These are phyloP conservation scores for Candida sonorensis DNA, from an alignment of 805 yeast genomes.

Conservation along the genomic window DNA sequence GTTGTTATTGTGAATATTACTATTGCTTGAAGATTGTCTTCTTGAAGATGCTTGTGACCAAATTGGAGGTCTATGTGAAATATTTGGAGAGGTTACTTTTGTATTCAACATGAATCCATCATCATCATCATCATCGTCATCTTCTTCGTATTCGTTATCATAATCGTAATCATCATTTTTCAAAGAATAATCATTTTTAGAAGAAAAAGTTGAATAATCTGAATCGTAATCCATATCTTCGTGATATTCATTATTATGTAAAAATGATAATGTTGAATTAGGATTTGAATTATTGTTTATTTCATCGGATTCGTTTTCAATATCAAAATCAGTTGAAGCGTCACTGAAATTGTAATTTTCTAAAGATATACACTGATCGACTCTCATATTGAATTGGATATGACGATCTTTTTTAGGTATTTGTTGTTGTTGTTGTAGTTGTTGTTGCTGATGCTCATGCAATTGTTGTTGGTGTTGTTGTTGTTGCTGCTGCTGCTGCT, in stretches of 20 bases:
- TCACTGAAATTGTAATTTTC: constrained; percentile 28
- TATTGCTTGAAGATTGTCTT: constrained; percentile 2
- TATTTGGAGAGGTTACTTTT: constrained; percentile 9
- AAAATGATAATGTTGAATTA: constrained; percentile 1
- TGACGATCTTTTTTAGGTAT: constrained; percentile 45
- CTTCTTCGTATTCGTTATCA: constrained; percentile 14
- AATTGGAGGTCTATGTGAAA: constrained; percentile 23
- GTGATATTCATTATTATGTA: constrained; percentile 1
- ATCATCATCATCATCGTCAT: constrained; percentile 20
- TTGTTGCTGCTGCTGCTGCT: too few relatives aligned
- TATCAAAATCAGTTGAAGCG: constrained; percentile 17
- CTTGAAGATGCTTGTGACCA: constrained; percentile 11
- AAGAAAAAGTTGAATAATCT: too few relatives aligned
- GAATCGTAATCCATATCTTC: constrained; percentile 22
- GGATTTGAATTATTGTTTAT: constrained; percentile 18
- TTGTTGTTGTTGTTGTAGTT: constrained; percentile 2
- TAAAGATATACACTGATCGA: constrained; percentile 87
- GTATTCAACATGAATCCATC: constrained; percentile 21
- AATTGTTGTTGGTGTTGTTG: too few relatives aligned
- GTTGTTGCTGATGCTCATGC: constrained; percentile 1
- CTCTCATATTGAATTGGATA: constrained; percentile 90
- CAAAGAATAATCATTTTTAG: too few relatives aligned
- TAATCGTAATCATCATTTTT: constrained; percentile 17
- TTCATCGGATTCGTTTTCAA: constrained; percentile 19
- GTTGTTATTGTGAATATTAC: not conserved